Conservation (phyloP, 768 basidiomycete genomes). For the Suillus sp. region DNA sequence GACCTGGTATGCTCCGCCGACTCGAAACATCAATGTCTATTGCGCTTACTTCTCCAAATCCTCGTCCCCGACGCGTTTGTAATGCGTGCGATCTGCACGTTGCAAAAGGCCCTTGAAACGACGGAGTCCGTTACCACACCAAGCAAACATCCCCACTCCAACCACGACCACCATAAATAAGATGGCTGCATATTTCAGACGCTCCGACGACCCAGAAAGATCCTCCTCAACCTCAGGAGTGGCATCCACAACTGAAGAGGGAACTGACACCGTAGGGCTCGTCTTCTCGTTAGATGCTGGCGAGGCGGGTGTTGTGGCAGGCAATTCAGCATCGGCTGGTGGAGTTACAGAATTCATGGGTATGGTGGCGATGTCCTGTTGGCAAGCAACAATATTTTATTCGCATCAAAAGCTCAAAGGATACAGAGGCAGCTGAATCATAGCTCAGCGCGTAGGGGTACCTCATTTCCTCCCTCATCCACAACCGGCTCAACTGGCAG, state of each 20-base stretch:
- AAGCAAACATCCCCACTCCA: constrained; percentile 47
- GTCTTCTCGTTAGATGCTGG: constrained; percentile 14
- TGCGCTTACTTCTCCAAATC: constrained; percentile 52
- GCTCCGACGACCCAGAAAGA: constrained; percentile 4
- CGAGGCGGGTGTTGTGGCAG: constrained; percentile 10
- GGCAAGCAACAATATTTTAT: constrained; percentile 55
- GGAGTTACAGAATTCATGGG: constrained; percentile 20
- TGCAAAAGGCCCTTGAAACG: constrained; percentile 46
- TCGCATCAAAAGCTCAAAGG: constrained; percentile 44
- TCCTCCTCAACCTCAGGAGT: constrained; percentile 19
- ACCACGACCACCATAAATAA: constrained; percentile 46
- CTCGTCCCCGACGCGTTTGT: constrained; percentile 49
- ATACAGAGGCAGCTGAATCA: constrained; percentile 50
- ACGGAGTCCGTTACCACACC: constrained; percentile 51
- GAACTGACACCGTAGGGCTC: neutral
- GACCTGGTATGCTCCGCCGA: neutral
- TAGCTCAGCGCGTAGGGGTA: constrained; percentile 94
- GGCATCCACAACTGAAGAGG: constrained; percentile 10
- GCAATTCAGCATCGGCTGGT: constrained; percentile 19
- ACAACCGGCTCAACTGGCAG: constrained; percentile 52
- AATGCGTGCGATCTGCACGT: constrained; percentile 37
- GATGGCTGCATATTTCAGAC: constrained; percentile 25
- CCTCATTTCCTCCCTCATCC: constrained; percentile 78
- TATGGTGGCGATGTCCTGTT: constrained; percentile 43
- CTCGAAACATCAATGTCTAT: neutral